Base-by-base conservation (phyloP, 495 filamentous ascomycete species). In the Neurospora pannonica region DNA sequence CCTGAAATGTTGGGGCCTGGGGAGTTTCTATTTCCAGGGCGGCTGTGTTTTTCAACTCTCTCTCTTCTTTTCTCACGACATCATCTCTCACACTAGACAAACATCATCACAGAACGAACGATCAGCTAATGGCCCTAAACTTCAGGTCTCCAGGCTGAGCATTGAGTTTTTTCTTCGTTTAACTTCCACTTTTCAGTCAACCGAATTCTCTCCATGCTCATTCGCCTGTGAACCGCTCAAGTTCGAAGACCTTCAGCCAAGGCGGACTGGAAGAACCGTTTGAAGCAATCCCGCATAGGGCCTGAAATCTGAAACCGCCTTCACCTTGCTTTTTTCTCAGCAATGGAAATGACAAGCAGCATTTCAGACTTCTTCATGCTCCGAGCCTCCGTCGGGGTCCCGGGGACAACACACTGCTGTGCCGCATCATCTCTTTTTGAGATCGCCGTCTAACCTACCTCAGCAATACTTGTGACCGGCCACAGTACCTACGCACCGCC, bases 141-240 rank as follows among this genome's bases (percentile, higher is more conserved):
- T 46, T 43, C 31, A 43, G 11, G 43, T 67, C 54, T 60, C 19
- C 28, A 67, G 54, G 54, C 54, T 67, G 28, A 19, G 54, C 54
- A 34, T 0, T 28, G 5, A 2, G 5, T 1, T 13, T 28, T 0
- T 7, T 24, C 10, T 60, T 28, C 24, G 15, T 28, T 71, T 71
- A 13, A 38, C 71, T 69, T 71, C 7, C 36, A 71, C 43, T 75
- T 48, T 73, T 77, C 72, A 81, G 79, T 78, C 78, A 81, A 79
- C 79, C 76, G 70, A 73, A 78, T 78, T 78, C 74, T 80, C 77
- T 78, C 19, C n/a, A 71, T 19, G 1, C 13, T 46, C 31, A 79
- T 80, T 79, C 78, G 79, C 46, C 71, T 7, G 13, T 46, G 39
- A 74, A 13, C 36, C 17, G 17, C 17, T 37, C 67, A 17, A 71